These are phyloP conservation scores for Microcyclospora pomicola DNA, from an alignment of 2,329 filamentous ascomycete genomes.

Conservation along the genomic window DNA sequence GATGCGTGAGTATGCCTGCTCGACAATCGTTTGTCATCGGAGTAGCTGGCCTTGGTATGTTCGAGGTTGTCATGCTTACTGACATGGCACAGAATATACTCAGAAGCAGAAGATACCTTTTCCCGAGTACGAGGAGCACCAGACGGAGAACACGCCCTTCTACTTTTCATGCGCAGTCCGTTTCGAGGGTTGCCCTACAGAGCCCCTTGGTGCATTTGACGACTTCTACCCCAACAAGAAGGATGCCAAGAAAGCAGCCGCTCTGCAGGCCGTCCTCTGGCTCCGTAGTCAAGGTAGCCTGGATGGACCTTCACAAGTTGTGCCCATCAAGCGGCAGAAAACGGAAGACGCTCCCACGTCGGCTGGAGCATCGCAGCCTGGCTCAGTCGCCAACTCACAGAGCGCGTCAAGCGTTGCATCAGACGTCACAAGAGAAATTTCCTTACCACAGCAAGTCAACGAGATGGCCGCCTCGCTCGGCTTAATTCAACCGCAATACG, in stretches of 20 bases:
- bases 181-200: conserved; percentile 8
- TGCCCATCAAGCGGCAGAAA: conserved; percentile 7
- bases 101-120: conserved; percentile 8
- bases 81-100: conserved; percentile 16
- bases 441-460: conserved; percentile 9
- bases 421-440: background rate
- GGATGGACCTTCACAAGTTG: conserved; percentile 9
- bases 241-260: conserved; percentile 28
- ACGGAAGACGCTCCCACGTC: background rate
- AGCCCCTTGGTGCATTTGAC: conserved; percentile 24
- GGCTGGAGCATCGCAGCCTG: background rate
- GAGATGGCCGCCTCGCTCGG: conserved; percentile 12
- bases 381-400: conserved; percentile 5
- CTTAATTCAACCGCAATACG: conserved; percentile 8
- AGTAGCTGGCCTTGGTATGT: background rate
- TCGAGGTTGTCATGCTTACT: background rate
- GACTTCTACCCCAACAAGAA: conserved; percentile 27
- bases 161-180: conserved; percentile 11
- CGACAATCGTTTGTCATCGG: no score
- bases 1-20: conserved; percentile 9
- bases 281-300: conserved; percentile 24
- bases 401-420: conserved; percentile 3
- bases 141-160: conserved; percentile 12
- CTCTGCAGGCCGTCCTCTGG: conserved; percentile 28
- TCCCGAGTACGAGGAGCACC: conserved; percentile 26